A percentile compares a stretch with the other conserved stretches of the same genome.
Evolutionary conservation across 208 protist species (phyloP).

Genomic region (Trypanosoma mega): DNA sequence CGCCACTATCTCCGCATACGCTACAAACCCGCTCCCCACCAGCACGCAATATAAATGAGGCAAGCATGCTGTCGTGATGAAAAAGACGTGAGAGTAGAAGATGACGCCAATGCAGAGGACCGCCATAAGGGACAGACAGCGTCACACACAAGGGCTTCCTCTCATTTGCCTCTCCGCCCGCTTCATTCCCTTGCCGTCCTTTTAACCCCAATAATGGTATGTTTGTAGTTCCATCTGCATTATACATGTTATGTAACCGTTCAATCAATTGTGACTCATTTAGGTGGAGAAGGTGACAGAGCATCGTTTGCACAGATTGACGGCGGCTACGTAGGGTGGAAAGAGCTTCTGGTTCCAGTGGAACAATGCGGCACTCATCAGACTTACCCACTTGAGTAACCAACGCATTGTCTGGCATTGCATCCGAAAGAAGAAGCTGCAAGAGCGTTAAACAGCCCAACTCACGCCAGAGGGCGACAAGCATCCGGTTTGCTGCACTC

Average conservation of each 20-base stretch:
- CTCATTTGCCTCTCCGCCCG: not conserved
- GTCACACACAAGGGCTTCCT: not conserved
- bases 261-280: not conserved
- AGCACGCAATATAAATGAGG: conserved; percentile 35
- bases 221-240: no score
- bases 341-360: conserved; percentile 30
- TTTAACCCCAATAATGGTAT: no score
- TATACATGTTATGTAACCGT: not conserved
- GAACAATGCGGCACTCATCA: conserved; percentile 18
- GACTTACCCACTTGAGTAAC: conserved; percentile 8
- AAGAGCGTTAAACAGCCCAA: conserved; percentile 60
- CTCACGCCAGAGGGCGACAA: conserved; percentile 49
- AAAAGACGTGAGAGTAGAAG: conserved; percentile 39
- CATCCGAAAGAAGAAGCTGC: conserved; percentile 48
- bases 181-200: not conserved
- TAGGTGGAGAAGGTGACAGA: conserved; percentile 40
- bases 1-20: conserved; percentile 28
- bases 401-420: not conserved
- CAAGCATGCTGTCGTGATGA: conserved; percentile 46
- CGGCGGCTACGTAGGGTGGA: conserved; percentile 24
- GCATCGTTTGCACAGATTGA: conserved; percentile 47
- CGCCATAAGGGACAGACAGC: conserved; percentile 10
- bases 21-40: conserved; percentile 24
- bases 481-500: conserved; percentile 10
- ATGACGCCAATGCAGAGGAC: conserved; percentile 31